Evolutionary conservation across 768 basidiomycete genomes (phyloP), one percentile per base, ranked within the genome.

Genomic region (Calocera viscosa): DNA sequence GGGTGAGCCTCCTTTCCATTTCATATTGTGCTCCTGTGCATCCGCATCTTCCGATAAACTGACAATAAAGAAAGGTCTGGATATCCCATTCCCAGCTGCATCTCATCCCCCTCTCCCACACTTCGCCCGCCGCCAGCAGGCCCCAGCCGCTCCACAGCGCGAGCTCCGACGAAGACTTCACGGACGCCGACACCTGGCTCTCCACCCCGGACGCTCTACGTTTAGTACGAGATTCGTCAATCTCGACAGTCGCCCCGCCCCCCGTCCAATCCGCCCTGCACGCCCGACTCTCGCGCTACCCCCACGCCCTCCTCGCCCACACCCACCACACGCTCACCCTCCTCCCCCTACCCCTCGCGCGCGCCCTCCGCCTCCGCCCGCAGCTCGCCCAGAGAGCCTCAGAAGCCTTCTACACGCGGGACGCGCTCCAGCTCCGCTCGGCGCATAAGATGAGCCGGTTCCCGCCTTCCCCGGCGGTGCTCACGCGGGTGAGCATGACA

Each of bases 381-480:
- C 76, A 81, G 1, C 81, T 99, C 16, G 80, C 94, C 17, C 93
- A 97, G 71, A 88, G 86, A 72, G 90, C 94, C 0, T 83, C 90
- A 1, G 94, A 94, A 76, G 83, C 89, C 2, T 99, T 99, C 75
- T 99, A 99, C 75, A 96, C 94, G 2, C 83, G 96, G 65, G 96
- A 98, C 78, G 89, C 90, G 0, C 80, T 88, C 16, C 93, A 94
- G 75, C 79, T 97, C 65, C 86, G 94, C 40, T 91, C 87, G 40
- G 91, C 89, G 12, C 88, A 94, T 73, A 84, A 86, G 68, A 96
- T 97, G 94, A 76, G 87, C 2, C 86, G 91, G 65, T 98, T 98
- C 74, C 84, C 91, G 2, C 94, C 95, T 16, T 77, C 82, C 26
- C 80, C 88, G 1, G 79, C 80, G 3, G 77, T 85, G 5, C 79